Conservation (phyloP, 106 monocot species). For the Apostasia shenzhenica region DNA sequence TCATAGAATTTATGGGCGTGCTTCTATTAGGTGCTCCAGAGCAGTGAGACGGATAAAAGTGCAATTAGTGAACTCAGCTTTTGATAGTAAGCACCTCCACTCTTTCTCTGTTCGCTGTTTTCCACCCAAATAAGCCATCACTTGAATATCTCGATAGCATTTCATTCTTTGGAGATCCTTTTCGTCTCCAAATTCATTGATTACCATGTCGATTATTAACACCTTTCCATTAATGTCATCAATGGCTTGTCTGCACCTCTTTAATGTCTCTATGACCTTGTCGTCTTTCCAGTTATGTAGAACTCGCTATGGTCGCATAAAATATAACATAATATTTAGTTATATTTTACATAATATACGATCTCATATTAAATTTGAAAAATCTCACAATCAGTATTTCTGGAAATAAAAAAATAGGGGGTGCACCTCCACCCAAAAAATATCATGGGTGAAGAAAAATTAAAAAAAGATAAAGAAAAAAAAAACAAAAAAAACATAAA, state of each 20-base stretch:
- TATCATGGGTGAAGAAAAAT: too few relatives aligned
- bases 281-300: slow-evolving; percentile 2
- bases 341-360: not conserved
- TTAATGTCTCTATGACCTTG: not conserved
- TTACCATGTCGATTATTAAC: slow-evolving; percentile 1
- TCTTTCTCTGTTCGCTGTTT: slow-evolving; percentile 10
- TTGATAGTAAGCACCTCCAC: slow-evolving; percentile 6
- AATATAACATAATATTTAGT: too few relatives aligned
- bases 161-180: not conserved
- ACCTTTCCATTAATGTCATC: not conserved
- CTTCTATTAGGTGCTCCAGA: slow-evolving; percentile 8
- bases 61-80: slow-evolving; percentile 9
- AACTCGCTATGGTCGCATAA: too few relatives aligned
- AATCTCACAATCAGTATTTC: too few relatives aligned
- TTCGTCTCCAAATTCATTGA: not conserved
- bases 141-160: not conserved
- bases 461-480: too few relatives aligned
- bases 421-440: too few relatives aligned
- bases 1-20: not conserved
- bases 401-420: too few relatives aligned
- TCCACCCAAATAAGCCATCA: slow-evolving; percentile 3
- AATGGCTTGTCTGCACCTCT: slow-evolving; percentile 4
- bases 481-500: too few relatives aligned
- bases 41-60: not conserved
- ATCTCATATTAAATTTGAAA: too few relatives aligned